Evolutionary conservation across 2,329 filamentous ascomycete species (phyloP).

Genomic region (Ophiostoma piceae): DNA sequence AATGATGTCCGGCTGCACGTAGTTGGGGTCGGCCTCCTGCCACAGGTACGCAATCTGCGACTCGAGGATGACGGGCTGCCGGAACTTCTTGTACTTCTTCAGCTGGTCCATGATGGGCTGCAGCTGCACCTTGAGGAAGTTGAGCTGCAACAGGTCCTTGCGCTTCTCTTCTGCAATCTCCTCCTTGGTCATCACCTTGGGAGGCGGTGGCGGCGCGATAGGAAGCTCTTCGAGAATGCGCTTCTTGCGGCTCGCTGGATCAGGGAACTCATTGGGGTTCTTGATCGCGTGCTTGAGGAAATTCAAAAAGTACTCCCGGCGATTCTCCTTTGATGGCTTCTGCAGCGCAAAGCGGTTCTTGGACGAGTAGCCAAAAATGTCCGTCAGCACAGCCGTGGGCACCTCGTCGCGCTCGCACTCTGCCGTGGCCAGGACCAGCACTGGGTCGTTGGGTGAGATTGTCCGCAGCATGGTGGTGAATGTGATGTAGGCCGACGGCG

Average conservation of each 20-base stretch:
- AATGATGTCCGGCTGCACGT: conserved; percentile 53
- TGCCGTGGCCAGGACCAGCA: conserved; percentile 80
- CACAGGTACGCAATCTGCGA: conserved; percentile 73
- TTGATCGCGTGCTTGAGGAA: conserved; percentile 76
- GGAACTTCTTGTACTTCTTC: conserved; percentile 87
- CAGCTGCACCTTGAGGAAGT: conserved; percentile 79
- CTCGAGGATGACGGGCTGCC: conserved; percentile 71
- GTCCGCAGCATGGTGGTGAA: conserved; percentile 77
- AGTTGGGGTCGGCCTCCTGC: conserved; percentile 72
- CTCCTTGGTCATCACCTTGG: conserved; percentile 64
- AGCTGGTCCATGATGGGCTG: conserved; percentile 98
- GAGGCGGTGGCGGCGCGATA: conserved; percentile 66
- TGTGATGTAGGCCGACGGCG: conserved; percentile 66
- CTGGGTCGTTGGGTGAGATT: conserved; percentile 82
- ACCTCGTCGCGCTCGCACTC: conserved; percentile 62
- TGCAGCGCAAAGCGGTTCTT: conserved; percentile 69
- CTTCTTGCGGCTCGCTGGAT: conserved; percentile 80
- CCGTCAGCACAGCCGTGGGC: conserved; percentile 59
- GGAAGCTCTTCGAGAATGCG: conserved; percentile 72
- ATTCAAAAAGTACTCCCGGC: conserved; percentile 72
- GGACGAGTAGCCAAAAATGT: conserved; percentile 80
- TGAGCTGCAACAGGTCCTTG: conserved; percentile 76
- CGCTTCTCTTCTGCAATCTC: conserved; percentile 76
- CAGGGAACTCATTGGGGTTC: conserved; percentile 78
- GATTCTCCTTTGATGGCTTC: conserved; percentile 57